These are phyloP conservation scores for Butyriboletus loyo DNA, from an alignment of 768 basidiomycete genomes.

Conservation along the genomic window DNA sequence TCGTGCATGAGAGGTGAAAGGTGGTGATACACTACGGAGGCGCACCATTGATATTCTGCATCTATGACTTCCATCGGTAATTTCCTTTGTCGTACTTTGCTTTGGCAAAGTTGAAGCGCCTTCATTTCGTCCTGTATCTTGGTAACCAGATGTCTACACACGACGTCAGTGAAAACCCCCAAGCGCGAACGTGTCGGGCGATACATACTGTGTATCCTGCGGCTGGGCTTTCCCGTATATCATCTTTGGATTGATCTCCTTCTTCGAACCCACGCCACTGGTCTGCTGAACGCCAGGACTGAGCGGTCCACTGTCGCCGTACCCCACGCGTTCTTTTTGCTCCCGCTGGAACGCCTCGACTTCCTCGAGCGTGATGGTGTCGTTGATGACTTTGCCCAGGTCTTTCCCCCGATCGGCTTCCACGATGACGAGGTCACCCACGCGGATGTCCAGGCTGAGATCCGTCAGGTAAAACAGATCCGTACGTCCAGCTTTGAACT, in stretches of 20 bases:
- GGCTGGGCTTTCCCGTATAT: constrained; percentile 85
- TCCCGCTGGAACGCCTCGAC: constrained; percentile 88
- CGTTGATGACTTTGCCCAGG: constrained; percentile 88
- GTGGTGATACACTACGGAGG: constrained; percentile 5
- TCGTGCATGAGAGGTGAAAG: constrained; percentile 1
- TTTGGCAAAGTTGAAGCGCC: constrained; percentile 87
- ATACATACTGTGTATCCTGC: constrained; percentile 73
- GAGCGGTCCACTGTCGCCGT: constrained; percentile 41
- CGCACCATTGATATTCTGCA: constrained; percentile 97
- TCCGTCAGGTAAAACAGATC: constrained; percentile 92
- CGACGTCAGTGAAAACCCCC: constrained; percentile 3
- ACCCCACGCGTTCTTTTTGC: constrained; percentile 58
- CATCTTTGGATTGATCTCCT: constrained; percentile 96
- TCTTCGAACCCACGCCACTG: constrained; percentile 47
- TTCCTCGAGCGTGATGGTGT: constrained; percentile 84
- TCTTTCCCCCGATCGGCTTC: constrained; percentile 96
- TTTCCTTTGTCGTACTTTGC: constrained; percentile 89
- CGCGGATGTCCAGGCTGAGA: constrained; percentile 57
- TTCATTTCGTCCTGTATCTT: constrained; percentile 92
- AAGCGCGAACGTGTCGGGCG: not conserved
- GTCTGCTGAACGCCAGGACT: constrained; percentile 46
- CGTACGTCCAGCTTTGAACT: constrained; percentile 96
- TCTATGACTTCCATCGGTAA: constrained; percentile 98
- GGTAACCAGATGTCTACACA: constrained; percentile 60
- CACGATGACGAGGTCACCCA: constrained; percentile 93